Percentiles rank a stretch among this genome's conserved stretches.
Evolutionary conservation across 768 basidiomycete species (phyloP).

Genomic region (Boletus sp.): DNA sequence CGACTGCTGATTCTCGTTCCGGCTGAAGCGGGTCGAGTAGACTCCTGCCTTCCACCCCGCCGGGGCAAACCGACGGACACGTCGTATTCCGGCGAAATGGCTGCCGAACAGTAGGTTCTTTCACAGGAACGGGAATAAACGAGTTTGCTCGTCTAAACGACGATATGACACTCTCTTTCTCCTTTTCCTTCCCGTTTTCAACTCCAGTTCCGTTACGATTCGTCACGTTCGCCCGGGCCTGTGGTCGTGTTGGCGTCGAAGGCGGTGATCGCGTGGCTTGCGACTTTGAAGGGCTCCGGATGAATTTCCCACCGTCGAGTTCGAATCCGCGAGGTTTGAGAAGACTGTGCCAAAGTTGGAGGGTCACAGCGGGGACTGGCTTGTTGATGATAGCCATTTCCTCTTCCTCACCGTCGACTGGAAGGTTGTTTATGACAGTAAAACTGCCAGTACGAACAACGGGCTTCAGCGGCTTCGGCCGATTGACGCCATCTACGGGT

Average conservation of each 20-base stretch:
- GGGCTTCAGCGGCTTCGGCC: conserved; percentile 20
- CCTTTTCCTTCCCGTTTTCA: conserved; percentile 14
- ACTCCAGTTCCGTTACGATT: neutral
- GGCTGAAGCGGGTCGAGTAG: neutral
- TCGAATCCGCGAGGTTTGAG: conserved; percentile 68
- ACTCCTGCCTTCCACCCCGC: conserved; percentile 21
- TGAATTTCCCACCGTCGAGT: conserved; percentile 52
- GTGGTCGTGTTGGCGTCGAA: conserved; percentile 17
- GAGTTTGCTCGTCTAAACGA: conserved; percentile 64
- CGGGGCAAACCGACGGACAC: conserved; percentile 9
- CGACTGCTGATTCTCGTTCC: neutral
- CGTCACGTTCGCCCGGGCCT: neutral
- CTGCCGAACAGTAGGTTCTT: conserved; percentile 31
- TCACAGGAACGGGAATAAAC: conserved; percentile 45
- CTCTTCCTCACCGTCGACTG: conserved; percentile 39
- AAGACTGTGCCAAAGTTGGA: conserved; percentile 70
- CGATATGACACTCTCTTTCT: conserved; percentile 46
- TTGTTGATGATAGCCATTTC: conserved; percentile 58
- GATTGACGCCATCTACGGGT: conserved; percentile 11
- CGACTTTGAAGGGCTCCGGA: conserved; percentile 59
- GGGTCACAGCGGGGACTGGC: conserved; percentile 59
- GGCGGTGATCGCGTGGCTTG: conserved; percentile 23
- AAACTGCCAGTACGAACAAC: conserved; percentile 15
- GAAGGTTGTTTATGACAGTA: conserved; percentile 20
- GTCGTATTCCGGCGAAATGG: conserved; percentile 49